Base-by-base conservation (phyloP, 2,329 filamentous ascomycete species). In the Boeremia lycopersici region DNA sequence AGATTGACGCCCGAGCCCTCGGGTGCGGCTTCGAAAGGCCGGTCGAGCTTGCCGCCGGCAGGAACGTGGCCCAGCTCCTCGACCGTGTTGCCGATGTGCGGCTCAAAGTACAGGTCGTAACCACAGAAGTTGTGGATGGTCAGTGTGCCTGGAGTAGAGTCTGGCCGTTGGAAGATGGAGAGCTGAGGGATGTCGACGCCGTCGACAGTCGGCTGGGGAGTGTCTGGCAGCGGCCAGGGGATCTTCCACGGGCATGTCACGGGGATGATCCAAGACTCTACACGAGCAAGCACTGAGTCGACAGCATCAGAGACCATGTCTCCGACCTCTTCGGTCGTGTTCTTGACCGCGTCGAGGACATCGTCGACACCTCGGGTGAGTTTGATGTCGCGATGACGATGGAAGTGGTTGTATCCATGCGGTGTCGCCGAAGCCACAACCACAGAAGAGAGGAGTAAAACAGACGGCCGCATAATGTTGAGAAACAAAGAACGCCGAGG, bases 121-220 rank as follows among this genome's bases (percentile, higher is more conserved):
- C 48, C 31, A 49, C 63, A 66, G 55, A 62, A 66, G 45, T 63
- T 64, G 30, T 59, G 39, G 13, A 64, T 46, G 10, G 58, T 62
- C n/a, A 64, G 42, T 1, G 53, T 57, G 26, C 60, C 48, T 0
- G 59, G 41, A 0, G 31, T 59, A 2, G 54, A 46, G 5, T 43
- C 31, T 2, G 62, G 63, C 1, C 38, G 44, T 1, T 47, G 6
- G 46, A 59, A 66, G 38, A 66, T 28, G 2, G 40, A 35, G 17
- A 66, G 62, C 23, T 66, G 63, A 2, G 45, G 33, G 2, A 44
- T 48, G 3, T 43, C 29, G 10, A 52, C 48, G 26, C 62, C 47
- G 31, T 56, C 53, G 38, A 54, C 28, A 3, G 43, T 33, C 0
- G 61, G 63, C 38, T 41, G 48, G 10, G 59, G 62, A 10, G 46